Percentiles rank a stretch among this genome's conserved stretches.
phyloP scores from a whole-genome alignment of 1,284 basidiomycete species.

The Entoloma clypeatum region DNA sequence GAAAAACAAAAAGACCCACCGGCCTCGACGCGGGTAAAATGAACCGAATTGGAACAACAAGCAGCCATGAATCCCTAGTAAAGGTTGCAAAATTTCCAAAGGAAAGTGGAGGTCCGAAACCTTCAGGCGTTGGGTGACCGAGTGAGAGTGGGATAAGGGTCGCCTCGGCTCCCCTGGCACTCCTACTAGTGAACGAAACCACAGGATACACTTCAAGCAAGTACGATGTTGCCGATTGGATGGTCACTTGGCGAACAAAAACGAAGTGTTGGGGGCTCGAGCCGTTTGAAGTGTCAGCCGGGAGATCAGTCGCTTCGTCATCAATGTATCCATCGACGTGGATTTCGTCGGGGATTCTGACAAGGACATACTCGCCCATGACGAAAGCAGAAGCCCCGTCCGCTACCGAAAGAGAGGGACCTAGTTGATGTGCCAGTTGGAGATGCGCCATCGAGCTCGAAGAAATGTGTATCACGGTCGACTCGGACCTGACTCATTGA shows the following conservation, averaged over 20 bases:
- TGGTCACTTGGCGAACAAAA: slow-evolving; percentile 1
- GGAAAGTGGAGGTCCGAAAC: slow-evolving; percentile 4
- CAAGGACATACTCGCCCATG: slow-evolving; percentile 1
- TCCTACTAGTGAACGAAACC: slow-evolving; percentile 2
- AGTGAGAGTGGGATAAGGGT: slow-evolving; percentile 8
- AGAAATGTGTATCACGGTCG: no score
- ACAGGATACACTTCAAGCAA: slow-evolving; percentile 5
- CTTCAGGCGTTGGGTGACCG: slow-evolving; percentile 8
- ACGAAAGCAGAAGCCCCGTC: slow-evolving; percentile 1
- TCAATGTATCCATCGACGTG: slow-evolving; percentile 4
- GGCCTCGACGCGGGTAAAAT: background rate
- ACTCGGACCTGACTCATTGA: no score
- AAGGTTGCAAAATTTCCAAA: slow-evolving; percentile 3
- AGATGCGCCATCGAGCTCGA: no score
- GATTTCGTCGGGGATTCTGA: background rate
- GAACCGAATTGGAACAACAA: slow-evolving; percentile 1
- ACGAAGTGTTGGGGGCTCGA: slow-evolving; percentile 7
- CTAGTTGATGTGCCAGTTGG: no score
- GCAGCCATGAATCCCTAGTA: background rate
- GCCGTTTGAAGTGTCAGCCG: slow-evolving; percentile 5
- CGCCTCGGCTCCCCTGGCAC: slow-evolving; percentile 1
- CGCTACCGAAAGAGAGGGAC: background rate
- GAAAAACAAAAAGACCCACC: slow-evolving; percentile 7
- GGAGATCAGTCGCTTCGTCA: slow-evolving; percentile 2
- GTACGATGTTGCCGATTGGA: background rate